phyloP scores from a whole-genome alignment of 768 basidiomycete species.

The Tulasnella sp. region DNA sequence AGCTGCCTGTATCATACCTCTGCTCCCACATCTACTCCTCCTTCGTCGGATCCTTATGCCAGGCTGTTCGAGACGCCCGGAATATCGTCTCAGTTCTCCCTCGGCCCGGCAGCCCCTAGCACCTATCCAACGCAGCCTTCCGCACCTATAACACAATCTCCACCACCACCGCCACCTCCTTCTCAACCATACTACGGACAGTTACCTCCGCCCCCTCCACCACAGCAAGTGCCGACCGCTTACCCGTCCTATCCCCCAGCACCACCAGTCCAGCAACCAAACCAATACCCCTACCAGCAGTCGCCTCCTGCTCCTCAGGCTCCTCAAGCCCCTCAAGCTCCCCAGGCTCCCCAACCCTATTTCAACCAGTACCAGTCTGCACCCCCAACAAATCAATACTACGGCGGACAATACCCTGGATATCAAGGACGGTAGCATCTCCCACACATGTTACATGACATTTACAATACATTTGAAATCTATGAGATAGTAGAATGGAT shows the following conservation, averaged over 20 bases:
- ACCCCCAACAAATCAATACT: neutral
- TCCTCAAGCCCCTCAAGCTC: conserved; percentile 4
- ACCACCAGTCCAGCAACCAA: conserved; percentile 17
- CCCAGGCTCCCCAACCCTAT: conserved; percentile 3
- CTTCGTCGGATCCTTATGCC: conserved; percentile 34
- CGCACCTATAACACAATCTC: conserved; percentile 29
- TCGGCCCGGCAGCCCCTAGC: neutral
- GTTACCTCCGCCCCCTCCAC: conserved; percentile 4
- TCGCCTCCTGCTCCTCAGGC: conserved; percentile 7
- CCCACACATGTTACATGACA: neutral
- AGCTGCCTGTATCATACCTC: too few species aligned
- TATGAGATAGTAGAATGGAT: neutral
- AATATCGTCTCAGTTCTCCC: neutral
- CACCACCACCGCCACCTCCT: conserved; percentile 27
- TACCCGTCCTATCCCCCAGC: conserved; percentile 20
- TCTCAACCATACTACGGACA: conserved; percentile 14
- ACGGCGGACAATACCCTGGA: neutral
- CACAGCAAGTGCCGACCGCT: conserved; percentile 14
- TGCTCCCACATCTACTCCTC: too few species aligned
- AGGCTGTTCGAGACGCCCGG: conserved; percentile 31
- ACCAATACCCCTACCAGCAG: conserved; percentile 3
- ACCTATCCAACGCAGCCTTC: conserved; percentile 9
- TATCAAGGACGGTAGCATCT: neutral
- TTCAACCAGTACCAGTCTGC: conserved; percentile 1
- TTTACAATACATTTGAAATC: neutral